Evolutionary conservation across 2,329 filamentous ascomycete species (phyloP), one percentile per base, ranked within the genome.

Genomic region (Plectosphaerella plurivora): DNA sequence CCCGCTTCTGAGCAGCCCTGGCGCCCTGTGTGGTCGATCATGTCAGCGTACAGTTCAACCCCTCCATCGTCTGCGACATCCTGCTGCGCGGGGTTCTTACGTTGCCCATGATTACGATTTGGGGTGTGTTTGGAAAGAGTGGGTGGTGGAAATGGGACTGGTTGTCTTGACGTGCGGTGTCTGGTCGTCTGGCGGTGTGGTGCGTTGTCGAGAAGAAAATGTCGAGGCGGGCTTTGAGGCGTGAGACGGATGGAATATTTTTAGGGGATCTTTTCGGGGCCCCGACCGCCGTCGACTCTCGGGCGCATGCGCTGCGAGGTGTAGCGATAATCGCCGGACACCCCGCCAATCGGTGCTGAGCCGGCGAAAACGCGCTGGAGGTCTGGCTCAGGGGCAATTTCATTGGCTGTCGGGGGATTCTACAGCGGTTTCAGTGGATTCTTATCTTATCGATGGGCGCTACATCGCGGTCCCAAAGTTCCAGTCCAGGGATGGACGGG

Each of bases 1-100:
- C 87, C 59, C 87, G 86, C 82, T 88, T 88, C 72, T 86, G 82
- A 67, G 79, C 75, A 67, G 84, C 83, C 70, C 83, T 86, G 69
- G 81, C 81, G 73, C 84, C 84, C 80, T 83, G 45, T 12, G 39
- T 51, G 4, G 28, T 33, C 28, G 28, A 12, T 33, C 28, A 36
- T 36, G n/a, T 53, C 42, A 56, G 53, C 41, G 45, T 9, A 4
- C 28, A 33, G 28, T 33, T 33, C 11, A 33, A 33, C 28, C 28
- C 28, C 28, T 4, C 28, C 28, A 33, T 12, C 11, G 28, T 33
- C 28, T 33, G 8, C 28, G 3, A 3, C 22, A 3, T 22, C 22
- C 22, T 22, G 22, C 22, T 44, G n/a, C n/a, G 41, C 41, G 41
- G 41, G n/a, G 18, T 14, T 44, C 48, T 50, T 41, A 50, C 48